phyloP scores from a whole-genome alignment of 169 alveolate genomes.

The Neospora caninum region DNA sequence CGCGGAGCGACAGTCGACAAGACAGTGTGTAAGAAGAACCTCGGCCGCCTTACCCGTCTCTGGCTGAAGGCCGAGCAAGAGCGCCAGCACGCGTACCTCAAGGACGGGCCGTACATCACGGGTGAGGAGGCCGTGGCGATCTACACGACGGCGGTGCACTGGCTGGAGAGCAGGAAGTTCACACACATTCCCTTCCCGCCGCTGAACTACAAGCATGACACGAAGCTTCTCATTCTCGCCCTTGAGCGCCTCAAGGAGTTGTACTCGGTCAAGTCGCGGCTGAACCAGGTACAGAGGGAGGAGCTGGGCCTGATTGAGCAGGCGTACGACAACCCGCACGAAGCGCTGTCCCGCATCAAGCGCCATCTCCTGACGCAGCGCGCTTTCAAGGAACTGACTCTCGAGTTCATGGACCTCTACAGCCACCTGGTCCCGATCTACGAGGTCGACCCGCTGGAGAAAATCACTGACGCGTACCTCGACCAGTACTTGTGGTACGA shows the following conservation, averaged over 20 bases:
- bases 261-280: constrained; percentile 94
- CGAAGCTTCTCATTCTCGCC: constrained; percentile 97
- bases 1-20: constrained; percentile 99
- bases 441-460: constrained; percentile 99
- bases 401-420: constrained; percentile 99
- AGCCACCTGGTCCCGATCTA: constrained; percentile 99
- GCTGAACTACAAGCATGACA: constrained; percentile 99
- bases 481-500: constrained; percentile 99
- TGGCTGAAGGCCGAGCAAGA: constrained; percentile 93
- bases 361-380: constrained; percentile 98
- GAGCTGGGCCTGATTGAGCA: constrained; percentile 99
- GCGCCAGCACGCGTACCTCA: constrained; percentile 98
- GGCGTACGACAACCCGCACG: constrained; percentile 99
- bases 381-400: constrained; percentile 98
- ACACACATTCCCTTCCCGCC: constrained; percentile 99
- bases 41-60: constrained; percentile 99
- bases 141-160: constrained; percentile 98
- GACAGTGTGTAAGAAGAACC: constrained; percentile 98
- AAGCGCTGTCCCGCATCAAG: constrained; percentile 98
- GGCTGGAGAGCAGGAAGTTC: constrained; percentile 99
- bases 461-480: constrained; percentile 99
- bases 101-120: constrained; percentile 98
- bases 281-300: constrained; percentile 98
- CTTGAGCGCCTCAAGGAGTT: constrained; percentile 99
- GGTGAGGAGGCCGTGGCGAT: constrained; percentile 99